Evolutionary conservation across 768 basidiomycete genomes (phyloP).

Genomic region (Saitozyma sp.): DNA sequence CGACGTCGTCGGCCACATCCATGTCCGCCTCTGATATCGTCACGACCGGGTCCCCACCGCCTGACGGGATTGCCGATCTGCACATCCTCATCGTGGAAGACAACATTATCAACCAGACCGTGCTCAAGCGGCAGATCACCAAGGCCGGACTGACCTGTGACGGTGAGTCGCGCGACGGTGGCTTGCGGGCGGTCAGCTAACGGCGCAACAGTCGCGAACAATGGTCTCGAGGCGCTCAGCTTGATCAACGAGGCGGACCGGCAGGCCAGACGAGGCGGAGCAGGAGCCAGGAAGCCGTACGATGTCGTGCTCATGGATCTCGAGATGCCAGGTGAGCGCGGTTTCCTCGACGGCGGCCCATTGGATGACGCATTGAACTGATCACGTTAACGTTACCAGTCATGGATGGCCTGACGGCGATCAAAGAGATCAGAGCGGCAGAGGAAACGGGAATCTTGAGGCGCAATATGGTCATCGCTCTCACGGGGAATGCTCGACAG

Average conservation of each 20-base stretch:
- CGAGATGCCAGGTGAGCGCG: slow-evolving; percentile 44
- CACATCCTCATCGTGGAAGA: slow-evolving; percentile 45
- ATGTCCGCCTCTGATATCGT: slow-evolving; percentile 4
- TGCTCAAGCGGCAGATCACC: slow-evolving; percentile 44
- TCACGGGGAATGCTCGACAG: slow-evolving; percentile 48
- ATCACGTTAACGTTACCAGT: slow-evolving; percentile 15
- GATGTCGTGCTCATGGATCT: slow-evolving; percentile 46
- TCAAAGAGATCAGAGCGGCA: slow-evolving; percentile 35
- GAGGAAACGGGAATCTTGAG: slow-evolving; percentile 35
- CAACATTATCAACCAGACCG: slow-evolving; percentile 50
- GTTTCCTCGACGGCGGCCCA: not conserved
- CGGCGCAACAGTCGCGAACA: slow-evolving; percentile 30
- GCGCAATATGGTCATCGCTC: slow-evolving; percentile 43
- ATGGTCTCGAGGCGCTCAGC: slow-evolving; percentile 46
- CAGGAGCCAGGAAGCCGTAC: slow-evolving; percentile 24
- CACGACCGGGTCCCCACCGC: slow-evolving; percentile 11
- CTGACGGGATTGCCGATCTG: not conserved
- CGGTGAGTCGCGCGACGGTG: slow-evolving; percentile 19
- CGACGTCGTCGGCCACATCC: slow-evolving; percentile 12
- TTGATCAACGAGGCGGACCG: slow-evolving; percentile 36
- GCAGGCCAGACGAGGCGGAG: slow-evolving; percentile 21
- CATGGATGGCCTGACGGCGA: slow-evolving; percentile 50
- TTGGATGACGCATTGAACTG: not conserved
- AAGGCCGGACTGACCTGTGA: slow-evolving; percentile 48
- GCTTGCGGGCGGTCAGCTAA: no score